These are phyloP conservation scores for Thraustotheca clavata DNA, from an alignment of 352 stramenopile genomes.

Conservation along the genomic window DNA sequence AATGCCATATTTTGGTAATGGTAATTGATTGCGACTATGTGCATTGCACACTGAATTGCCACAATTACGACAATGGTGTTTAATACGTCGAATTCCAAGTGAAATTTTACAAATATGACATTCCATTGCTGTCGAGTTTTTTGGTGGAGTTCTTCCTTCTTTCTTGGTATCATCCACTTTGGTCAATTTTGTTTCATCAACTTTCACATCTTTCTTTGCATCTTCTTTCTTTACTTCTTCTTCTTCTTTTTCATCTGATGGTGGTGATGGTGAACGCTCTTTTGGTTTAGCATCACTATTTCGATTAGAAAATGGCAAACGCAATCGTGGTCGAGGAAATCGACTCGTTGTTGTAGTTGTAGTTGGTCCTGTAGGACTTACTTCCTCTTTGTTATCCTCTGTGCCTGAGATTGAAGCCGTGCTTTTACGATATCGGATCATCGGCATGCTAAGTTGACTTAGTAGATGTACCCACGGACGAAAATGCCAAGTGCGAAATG, in stretches of 20 bases:
- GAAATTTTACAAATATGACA: constrained; percentile 19
- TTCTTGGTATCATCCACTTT: too few relatives aligned
- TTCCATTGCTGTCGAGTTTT: constrained; percentile 13
- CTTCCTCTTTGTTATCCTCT: neutral
- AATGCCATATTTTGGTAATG: constrained; percentile 58
- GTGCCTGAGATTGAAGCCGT: neutral
- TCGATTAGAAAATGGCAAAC: neutral
- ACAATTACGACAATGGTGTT: constrained; percentile 66
- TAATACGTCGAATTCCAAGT: constrained; percentile 12
- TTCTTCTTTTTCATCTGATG: constrained; percentile 9
- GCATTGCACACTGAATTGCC: constrained; percentile 52
- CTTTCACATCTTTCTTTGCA: constrained; percentile 10
- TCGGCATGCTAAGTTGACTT: neutral
- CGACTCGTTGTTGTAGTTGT: neutral
- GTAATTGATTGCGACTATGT: constrained; percentile 72
- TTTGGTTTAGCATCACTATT: neutral
- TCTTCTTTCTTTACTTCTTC: constrained; percentile 5
- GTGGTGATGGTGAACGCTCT: neutral
- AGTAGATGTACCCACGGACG: too few relatives aligned
- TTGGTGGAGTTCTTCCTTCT: neutral
- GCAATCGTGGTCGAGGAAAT: neutral
- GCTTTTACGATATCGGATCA: neutral
- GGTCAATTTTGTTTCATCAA: too few relatives aligned
- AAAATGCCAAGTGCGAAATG: too few relatives aligned
- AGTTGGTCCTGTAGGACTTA: too few relatives aligned